Conservation (phyloP, 805 yeast genomes). For the Candida coquimbonensis region DNA sequence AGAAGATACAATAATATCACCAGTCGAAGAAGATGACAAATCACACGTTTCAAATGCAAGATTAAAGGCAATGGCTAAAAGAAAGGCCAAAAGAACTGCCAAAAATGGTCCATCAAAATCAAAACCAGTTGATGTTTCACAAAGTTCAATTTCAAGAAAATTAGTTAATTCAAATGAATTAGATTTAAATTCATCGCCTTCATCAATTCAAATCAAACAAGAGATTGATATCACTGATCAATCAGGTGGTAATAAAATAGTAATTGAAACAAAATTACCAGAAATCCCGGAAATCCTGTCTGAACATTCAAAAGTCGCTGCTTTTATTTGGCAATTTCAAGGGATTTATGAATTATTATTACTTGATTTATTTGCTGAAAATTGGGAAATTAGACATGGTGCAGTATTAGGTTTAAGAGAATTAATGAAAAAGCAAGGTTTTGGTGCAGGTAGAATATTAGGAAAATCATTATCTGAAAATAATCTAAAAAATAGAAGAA, state of each 20-base stretch:
- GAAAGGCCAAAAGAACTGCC: conserved; percentile 74
- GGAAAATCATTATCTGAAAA: conserved; percentile 60
- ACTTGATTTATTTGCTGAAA: conserved; percentile 72
- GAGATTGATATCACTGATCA: conserved; percentile 66
- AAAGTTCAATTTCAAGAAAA: conserved; percentile 57
- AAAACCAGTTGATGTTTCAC: conserved; percentile 59
- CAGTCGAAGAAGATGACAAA: conserved; percentile 2
- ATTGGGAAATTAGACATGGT: conserved; percentile 96
- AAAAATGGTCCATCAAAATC: conserved; percentile 39
- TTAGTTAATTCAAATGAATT: conserved; percentile 30
- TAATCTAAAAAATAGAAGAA: conserved; percentile 51
- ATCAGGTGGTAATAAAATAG: conserved; percentile 72
- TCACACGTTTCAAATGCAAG: conserved; percentile 52
- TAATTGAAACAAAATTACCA: conserved; percentile 68
- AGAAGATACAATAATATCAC: conserved; percentile 11
- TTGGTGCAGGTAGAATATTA: conserved; percentile 74
- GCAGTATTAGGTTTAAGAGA: conserved; percentile 91
- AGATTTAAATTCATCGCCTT: conserved; percentile 15
- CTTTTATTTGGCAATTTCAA: conserved; percentile 88
- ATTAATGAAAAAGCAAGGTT: conserved; percentile 72
- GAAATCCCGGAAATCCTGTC: conserved; percentile 62
- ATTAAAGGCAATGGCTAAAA: conserved; percentile 88
- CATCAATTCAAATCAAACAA: conserved; percentile 5
- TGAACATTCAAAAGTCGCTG: conserved; percentile 64
- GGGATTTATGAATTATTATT: conserved; percentile 80